Conservation (phyloP, 148 eudicot genomes). For the Fallopia convolvulus region DNA sequence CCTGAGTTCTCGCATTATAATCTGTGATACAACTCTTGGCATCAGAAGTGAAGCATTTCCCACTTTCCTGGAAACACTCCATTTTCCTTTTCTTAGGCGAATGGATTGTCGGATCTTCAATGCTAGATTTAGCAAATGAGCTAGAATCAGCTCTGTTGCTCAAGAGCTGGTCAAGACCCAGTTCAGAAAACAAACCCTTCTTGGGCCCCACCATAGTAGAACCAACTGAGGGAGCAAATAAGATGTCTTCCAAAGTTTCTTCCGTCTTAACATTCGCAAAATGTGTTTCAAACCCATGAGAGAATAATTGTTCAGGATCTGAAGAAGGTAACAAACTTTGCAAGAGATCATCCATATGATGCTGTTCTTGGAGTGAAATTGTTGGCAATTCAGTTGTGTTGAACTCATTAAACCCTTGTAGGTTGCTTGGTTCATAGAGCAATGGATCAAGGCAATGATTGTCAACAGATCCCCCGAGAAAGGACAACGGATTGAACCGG, state of each 20-base stretch:
- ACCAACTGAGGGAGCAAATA: slow-evolving; percentile 21
- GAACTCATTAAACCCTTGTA: slow-evolving; percentile 22
- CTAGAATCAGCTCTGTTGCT: slow-evolving; percentile 23
- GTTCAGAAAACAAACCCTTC: slow-evolving; percentile 55
- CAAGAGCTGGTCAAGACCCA: slow-evolving; percentile 56
- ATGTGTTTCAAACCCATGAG: slow-evolving; percentile 21
- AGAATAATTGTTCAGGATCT: slow-evolving; percentile 17
- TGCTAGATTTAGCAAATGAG: slow-evolving; percentile 32
- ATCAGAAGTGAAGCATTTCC: slow-evolving; percentile 31
- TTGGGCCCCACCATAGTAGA: slow-evolving; percentile 15
- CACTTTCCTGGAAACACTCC: slow-evolving; percentile 21
- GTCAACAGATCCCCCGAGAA: not conserved
- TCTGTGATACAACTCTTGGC: slow-evolving; percentile 30
- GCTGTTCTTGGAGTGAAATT: slow-evolving; percentile 1
- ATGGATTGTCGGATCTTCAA: slow-evolving; percentile 30
- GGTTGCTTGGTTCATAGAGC: slow-evolving; percentile 10
- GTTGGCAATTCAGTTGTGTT: slow-evolving; percentile 19
- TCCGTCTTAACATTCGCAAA: slow-evolving; percentile 20
- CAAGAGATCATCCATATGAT: slow-evolving; percentile 14
- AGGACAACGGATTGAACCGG: not conserved
- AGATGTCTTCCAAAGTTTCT: slow-evolving; percentile 23
- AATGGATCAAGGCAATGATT: slow-evolving; percentile 6
- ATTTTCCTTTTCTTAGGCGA: slow-evolving; percentile 38
- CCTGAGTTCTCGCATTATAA: slow-evolving; percentile 24
- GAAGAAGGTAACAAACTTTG: slow-evolving; percentile 14